Evolutionary conservation across 139 green algal genomes (phyloP).

Genomic region (Coccomyxa sp.): DNA sequence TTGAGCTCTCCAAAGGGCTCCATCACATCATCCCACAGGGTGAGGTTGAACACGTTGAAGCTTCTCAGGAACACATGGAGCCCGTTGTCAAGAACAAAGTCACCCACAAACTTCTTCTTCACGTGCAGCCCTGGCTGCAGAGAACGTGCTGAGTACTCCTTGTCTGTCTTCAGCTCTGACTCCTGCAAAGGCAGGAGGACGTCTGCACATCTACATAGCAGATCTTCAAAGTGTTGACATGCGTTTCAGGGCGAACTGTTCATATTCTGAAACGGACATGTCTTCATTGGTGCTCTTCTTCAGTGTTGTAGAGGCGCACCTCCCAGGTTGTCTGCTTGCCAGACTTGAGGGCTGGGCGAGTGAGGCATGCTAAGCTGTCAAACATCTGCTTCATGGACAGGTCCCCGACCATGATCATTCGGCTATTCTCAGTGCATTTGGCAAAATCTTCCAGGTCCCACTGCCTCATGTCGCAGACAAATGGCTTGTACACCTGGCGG

Average conservation of each 20-base stretch:
- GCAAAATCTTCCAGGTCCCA: not conserved
- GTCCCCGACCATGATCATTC: not conserved
- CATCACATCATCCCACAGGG: not conserved
- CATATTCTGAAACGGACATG: too few relatives aligned
- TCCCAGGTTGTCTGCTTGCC: not conserved
- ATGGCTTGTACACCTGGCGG: not conserved
- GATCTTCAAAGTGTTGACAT: too few relatives aligned
- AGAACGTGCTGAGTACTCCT: not conserved
- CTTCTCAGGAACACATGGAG: not conserved
- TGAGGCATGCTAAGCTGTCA: not conserved
- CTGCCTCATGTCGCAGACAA: not conserved
- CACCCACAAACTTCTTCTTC: not conserved
- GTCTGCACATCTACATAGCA: too few relatives aligned
- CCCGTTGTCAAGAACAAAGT: not conserved
- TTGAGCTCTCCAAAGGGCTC: not conserved
- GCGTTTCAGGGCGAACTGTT: too few relatives aligned
- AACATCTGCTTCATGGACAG: not conserved
- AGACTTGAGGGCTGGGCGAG: not conserved
- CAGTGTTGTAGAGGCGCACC: not conserved
- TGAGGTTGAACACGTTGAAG: not conserved
- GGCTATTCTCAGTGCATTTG: not conserved
- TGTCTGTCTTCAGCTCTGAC: not conserved
- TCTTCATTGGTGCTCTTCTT: too few relatives aligned
- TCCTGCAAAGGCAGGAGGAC: not conserved
- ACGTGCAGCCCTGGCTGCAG: not conserved